Conservation (phyloP, 495 filamentous ascomycete species). For the Podospora pseudopauciseta region DNA sequence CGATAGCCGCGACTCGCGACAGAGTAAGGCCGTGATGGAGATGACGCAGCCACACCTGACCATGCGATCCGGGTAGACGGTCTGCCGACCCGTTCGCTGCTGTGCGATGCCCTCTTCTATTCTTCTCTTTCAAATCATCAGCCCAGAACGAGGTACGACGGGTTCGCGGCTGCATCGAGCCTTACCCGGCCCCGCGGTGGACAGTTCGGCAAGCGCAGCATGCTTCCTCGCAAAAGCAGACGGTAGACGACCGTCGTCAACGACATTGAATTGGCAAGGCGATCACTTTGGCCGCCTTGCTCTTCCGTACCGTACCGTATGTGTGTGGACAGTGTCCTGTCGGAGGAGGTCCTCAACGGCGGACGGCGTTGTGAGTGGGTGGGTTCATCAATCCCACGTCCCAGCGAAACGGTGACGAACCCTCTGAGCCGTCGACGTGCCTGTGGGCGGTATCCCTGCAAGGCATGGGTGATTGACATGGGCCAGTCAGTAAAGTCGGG, state of each 20-base stretch:
- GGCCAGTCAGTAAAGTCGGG: conserved; percentile 17
- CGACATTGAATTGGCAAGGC: background rate
- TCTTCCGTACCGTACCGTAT: background rate
- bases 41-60: conserved; percentile 6
- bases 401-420: conserved; percentile 28
- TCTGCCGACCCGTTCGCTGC: conserved; percentile 27
- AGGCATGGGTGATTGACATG: conserved; percentile 25
- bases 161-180: conserved; percentile 17
- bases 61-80: conserved; percentile 19
- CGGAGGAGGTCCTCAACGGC: background rate
- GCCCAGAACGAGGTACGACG: conserved; percentile 1
- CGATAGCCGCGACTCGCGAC: conserved; percentile 18
- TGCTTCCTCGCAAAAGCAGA: background rate
- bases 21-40: background rate
- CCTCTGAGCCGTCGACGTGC: conserved; percentile 16
- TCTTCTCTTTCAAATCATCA: conserved; percentile 8
- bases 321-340: background rate
- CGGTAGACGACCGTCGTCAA: background rate
- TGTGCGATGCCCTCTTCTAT: conserved; percentile 19
- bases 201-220: conserved; percentile 12
- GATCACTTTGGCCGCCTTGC: conserved; percentile 1
- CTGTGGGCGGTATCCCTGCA: conserved; percentile 22
- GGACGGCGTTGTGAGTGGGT: background rate
- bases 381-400: conserved; percentile 13
- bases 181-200: conserved; percentile 9